A percentile compares a stretch with the other conserved stretches of the same genome.
phyloP scores from a whole-genome alignment of 371 early-diverging fungal genomes.

The Actinomortierella ambigua region DNA sequence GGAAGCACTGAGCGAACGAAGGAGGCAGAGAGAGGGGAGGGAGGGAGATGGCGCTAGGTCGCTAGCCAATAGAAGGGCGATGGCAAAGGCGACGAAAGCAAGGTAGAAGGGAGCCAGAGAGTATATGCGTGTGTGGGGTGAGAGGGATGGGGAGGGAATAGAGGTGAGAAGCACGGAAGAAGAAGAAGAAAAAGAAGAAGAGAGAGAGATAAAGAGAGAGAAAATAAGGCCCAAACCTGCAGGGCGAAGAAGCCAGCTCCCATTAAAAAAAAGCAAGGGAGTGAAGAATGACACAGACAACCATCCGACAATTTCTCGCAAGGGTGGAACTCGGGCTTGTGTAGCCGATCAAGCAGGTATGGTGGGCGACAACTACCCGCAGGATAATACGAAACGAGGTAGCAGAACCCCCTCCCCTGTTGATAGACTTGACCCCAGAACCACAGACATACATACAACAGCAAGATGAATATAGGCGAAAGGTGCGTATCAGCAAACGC shows the following conservation, averaged over 20 bases:
- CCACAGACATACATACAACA: no score
- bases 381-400: no score
- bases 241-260: background rate
- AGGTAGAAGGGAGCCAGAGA: background rate
- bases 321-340: no score
- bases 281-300: background rate
- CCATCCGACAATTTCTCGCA: no score
- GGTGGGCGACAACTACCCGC: no score
- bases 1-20: background rate
- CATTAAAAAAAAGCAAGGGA: background rate
- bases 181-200: background rate
- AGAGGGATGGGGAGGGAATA: background rate
- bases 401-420: no score
- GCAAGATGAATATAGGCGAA: no score
- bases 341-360: no score
- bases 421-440: no score
- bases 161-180: no score
- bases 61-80: background rate
- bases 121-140: background rate
- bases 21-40: background rate
- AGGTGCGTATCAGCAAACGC: no score
- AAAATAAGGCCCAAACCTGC: background rate
- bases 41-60: background rate
- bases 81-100: background rate
- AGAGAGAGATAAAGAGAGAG: conserved; percentile 4